A percentile compares a stretch with the other conserved stretches of the same genome.
Evolutionary conservation across 805 yeast genomes (phyloP).

Genomic region (Candida germanica): DNA sequence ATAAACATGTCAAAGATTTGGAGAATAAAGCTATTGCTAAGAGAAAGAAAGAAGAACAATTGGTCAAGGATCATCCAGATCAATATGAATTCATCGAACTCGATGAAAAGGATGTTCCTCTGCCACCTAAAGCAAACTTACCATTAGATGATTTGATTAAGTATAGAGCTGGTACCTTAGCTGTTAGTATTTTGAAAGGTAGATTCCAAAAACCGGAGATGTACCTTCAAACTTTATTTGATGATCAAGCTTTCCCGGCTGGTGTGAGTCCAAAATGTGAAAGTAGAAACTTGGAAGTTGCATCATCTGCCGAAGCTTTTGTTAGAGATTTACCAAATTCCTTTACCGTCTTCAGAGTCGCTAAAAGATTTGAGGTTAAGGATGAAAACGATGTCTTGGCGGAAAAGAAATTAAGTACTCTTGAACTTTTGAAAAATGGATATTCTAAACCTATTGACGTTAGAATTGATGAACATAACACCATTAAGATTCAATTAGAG

Average conservation of each 20-base stretch:
- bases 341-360: slow-evolving; percentile 51
- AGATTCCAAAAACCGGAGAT: slow-evolving; percentile 45
- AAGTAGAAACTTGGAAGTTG: slow-evolving; percentile 40
- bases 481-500: slow-evolving; percentile 49
- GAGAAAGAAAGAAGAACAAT: slow-evolving; percentile 48
- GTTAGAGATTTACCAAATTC: slow-evolving; percentile 71
- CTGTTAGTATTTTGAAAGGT: slow-evolving; percentile 53
- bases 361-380: slow-evolving; percentile 48
- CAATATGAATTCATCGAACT: slow-evolving; percentile 64
- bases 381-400: slow-evolving; percentile 47
- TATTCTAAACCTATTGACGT: slow-evolving; percentile 46
- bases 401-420: slow-evolving; percentile 49
- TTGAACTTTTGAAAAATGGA: slow-evolving; percentile 52
- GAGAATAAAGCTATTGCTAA: slow-evolving; percentile 39
- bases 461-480: slow-evolving; percentile 36
- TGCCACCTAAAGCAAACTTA: slow-evolving; percentile 42
- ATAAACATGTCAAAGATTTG: slow-evolving; percentile 32
- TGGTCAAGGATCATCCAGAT: slow-evolving; percentile 54
- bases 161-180: slow-evolving; percentile 61
- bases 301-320: slow-evolving; percentile 57
- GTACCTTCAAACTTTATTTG: slow-evolving; percentile 58
- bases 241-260: slow-evolving; percentile 61
- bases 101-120: slow-evolving; percentile 32
- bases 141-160: slow-evolving; percentile 51
- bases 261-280: slow-evolving; percentile 49